A percentile compares a stretch with the other conserved stretches of the same genome.
Evolutionary conservation across 805 yeast species (phyloP).

Genomic region (Brettanomyces sp.): DNA sequence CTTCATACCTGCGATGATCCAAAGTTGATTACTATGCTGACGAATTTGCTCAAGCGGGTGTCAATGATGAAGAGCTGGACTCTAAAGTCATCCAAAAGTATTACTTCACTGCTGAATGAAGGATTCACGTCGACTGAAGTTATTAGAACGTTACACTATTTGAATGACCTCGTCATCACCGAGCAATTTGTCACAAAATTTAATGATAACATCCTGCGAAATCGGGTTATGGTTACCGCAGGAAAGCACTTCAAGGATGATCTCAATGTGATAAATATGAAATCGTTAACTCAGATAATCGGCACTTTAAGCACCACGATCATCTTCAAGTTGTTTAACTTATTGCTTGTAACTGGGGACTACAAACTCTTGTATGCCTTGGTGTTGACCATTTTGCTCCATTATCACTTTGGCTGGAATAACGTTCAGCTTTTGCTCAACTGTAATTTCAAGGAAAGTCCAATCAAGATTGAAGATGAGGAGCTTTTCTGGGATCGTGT

Average conservation of each 20-base stretch:
- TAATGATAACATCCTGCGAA: slow-evolving; percentile 10
- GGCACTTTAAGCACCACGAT: slow-evolving; percentile 10
- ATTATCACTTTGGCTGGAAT: slow-evolving; percentile 44
- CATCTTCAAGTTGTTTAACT: slow-evolving; percentile 13
- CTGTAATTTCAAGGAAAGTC: slow-evolving; percentile 7
- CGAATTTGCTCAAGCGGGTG: slow-evolving; percentile 10
- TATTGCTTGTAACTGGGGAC: slow-evolving; percentile 19
- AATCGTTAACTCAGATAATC: slow-evolving; percentile 11
- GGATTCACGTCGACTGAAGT: slow-evolving; percentile 8
- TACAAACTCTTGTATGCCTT: slow-evolving; percentile 33
- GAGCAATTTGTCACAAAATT: slow-evolving; percentile 16
- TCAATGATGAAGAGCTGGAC: slow-evolving; percentile 11
- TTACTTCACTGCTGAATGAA: slow-evolving; percentile 7
- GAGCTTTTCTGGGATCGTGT: slow-evolving; percentile 23
- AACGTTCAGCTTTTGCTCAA: slow-evolving; percentile 20
- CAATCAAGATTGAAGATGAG: slow-evolving; percentile 14
- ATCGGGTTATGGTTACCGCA: slow-evolving; percentile 10
- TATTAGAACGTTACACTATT: slow-evolving; percentile 14
- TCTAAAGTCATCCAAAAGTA: slow-evolving; percentile 10
- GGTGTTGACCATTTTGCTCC: slow-evolving; percentile 31
- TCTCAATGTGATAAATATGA: slow-evolving; percentile 11
- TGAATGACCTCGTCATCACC: slow-evolving; percentile 15
- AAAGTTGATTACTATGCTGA: slow-evolving; percentile 12
- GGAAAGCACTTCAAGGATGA: slow-evolving; percentile 22
- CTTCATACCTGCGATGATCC: slow-evolving; percentile 14